These are phyloP conservation scores for Chlorella sorokiniana DNA, from an alignment of 139 green algal species.

Conservation along the genomic window DNA sequence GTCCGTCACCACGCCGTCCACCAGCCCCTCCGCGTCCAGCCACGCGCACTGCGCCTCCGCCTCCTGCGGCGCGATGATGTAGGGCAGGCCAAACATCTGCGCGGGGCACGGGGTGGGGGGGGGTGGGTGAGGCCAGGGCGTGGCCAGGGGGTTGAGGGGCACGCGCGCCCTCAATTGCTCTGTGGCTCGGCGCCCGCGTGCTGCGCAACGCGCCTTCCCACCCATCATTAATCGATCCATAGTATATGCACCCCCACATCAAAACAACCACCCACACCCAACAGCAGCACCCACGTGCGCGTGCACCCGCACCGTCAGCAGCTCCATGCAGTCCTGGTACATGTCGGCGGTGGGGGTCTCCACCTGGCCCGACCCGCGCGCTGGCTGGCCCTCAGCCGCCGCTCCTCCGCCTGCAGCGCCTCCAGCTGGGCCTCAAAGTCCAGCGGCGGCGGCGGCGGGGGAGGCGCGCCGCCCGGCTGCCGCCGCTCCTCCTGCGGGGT, in stretches of 20 bases:
- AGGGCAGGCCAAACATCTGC: constrained; percentile 96
- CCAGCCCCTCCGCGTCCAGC: constrained; percentile 81
- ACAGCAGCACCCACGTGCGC: too few species aligned
- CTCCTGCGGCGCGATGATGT: constrained; percentile 93
- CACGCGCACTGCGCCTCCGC: constrained; percentile 96
- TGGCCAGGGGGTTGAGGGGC: background rate
- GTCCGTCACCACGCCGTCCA: constrained; percentile 97
- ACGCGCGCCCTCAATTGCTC: background rate
- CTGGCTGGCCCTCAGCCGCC: constrained; percentile 32
- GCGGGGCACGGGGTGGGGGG: background rate
- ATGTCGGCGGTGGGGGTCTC: constrained; percentile 65
- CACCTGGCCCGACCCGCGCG: constrained; percentile 30
- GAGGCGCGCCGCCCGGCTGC: background rate
- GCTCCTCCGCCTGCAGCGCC: constrained; percentile 41
- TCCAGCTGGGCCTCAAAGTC: constrained; percentile 43
- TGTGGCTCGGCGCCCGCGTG: too few species aligned
- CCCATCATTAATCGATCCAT: too few species aligned
- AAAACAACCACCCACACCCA: background rate
- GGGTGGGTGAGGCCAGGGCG: background rate
- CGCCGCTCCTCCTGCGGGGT: background rate
- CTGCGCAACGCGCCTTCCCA: too few species aligned
- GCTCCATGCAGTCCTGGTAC: constrained; percentile 35
- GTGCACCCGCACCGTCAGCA: constrained; percentile 15
- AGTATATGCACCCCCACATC: background rate
- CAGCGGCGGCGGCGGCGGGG: background rate